Conservation (phyloP, 2,329 filamentous ascomycete genomes). For the Kalaharituber pfeilii region DNA sequence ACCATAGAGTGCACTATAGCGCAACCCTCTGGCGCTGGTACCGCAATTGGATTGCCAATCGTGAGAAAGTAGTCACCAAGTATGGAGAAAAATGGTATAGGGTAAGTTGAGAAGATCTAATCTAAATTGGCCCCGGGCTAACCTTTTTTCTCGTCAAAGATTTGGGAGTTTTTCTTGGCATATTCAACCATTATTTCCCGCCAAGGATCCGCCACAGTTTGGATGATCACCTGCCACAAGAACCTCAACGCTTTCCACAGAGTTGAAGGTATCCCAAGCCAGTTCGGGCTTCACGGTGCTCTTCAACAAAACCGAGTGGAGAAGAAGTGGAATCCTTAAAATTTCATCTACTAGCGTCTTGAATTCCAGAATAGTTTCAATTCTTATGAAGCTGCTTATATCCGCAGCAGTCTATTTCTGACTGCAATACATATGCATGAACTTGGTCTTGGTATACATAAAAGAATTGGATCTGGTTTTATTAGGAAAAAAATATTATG, state of each 20-base stretch:
- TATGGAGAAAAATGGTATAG: constrained; percentile 93
- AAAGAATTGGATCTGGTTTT: too few species aligned
- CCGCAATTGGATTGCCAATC: constrained; percentile 92
- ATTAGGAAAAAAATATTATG: too few species aligned
- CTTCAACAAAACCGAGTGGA: constrained; percentile 25
- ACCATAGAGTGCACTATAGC: constrained; percentile 72
- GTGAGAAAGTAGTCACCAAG: constrained; percentile 81
- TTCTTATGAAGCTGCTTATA: too few species aligned
- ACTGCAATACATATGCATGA: too few species aligned
- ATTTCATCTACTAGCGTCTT: too few species aligned
- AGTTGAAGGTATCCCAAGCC: constrained; percentile 51
- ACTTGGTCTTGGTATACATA: too few species aligned
- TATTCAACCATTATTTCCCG: constrained; percentile 70
- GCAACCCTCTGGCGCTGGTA: constrained; percentile 97
- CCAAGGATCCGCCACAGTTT: constrained; percentile 71
- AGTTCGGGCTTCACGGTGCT: constrained; percentile 52
- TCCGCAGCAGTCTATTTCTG: too few species aligned
- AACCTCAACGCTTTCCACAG: constrained; percentile 79
- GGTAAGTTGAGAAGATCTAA: constrained; percentile 37
- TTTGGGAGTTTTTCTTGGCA: constrained; percentile 84
- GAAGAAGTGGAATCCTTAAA: not conserved
- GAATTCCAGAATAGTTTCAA: too few species aligned
- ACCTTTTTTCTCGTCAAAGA: constrained; percentile 34
- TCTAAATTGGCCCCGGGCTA: constrained; percentile 5
- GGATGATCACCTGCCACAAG: constrained; percentile 73